Conservation (phyloP, 768 basidiomycete species). For the Rubroboletus satanas region DNA sequence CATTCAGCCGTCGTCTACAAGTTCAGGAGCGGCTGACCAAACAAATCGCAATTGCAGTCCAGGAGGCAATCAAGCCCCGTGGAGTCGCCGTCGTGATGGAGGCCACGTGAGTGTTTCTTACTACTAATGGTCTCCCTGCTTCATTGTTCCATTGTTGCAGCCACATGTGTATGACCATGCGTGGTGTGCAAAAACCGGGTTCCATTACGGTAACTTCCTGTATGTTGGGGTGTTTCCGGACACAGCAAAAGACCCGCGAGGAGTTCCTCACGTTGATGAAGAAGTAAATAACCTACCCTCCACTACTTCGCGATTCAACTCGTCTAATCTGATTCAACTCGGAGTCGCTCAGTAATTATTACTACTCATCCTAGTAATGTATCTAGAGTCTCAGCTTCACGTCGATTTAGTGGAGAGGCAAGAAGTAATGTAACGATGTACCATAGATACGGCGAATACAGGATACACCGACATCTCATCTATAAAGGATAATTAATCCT, state of each 20-base stretch:
- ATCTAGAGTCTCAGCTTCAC: conserved; percentile 10
- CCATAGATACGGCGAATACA: conserved; percentile 8
- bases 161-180: conserved; percentile 99
- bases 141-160: conserved; percentile 37
- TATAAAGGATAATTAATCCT: conserved; percentile 39
- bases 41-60: conserved; percentile 96
- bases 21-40: conserved; percentile 97
- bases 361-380: conserved; percentile 20
- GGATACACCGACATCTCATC: conserved; percentile 8
- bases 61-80: conserved; percentile 95
- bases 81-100: conserved; percentile 99
- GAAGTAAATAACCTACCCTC: conserved; percentile 17
- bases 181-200: conserved; percentile 98
- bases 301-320: conserved; percentile 44
- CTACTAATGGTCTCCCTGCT: conserved; percentile 10
- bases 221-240: conserved; percentile 97
- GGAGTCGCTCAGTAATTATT: conserved; percentile 22
- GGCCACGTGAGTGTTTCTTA: conserved; percentile 68
- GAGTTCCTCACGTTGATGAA: conserved; percentile 91
- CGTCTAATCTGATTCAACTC: conserved; percentile 38
- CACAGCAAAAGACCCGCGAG: conserved; percentile 97
- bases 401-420: conserved; percentile 10
- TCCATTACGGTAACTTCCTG: conserved; percentile 93
- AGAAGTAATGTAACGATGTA: conserved; percentile 16
- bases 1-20: conserved; percentile 91